Evolutionary conservation across 1,284 basidiomycete genomes (phyloP).

Genomic region (Ganoderma multipileum): DNA sequence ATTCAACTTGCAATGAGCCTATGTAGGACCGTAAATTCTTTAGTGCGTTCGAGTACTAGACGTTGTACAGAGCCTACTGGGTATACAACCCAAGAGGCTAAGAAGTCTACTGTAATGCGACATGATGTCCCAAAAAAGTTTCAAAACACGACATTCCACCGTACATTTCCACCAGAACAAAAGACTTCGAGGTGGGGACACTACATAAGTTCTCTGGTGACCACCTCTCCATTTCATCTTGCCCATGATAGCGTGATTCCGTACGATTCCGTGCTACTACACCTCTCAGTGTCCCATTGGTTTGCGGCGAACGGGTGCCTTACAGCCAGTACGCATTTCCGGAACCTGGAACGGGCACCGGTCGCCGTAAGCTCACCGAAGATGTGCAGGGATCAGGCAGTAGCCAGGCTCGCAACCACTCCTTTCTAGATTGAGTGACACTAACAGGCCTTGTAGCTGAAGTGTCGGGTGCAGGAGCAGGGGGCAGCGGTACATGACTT

Average conservation of each 20-base stretch:
- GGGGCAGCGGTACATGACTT: background rate
- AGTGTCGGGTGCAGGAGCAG: background rate
- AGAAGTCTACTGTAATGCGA: background rate
- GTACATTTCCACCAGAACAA: background rate
- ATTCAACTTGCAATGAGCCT: too few species aligned
- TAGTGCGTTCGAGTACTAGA: too few species aligned
- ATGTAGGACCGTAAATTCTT: too few species aligned
- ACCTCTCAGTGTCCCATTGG: background rate
- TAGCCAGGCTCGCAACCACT: background rate
- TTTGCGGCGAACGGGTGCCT: background rate
- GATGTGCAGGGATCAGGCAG: too few species aligned
- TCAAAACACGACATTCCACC: background rate
- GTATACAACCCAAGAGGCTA: too few species aligned
- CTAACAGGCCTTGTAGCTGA: background rate
- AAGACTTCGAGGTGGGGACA: too few species aligned
- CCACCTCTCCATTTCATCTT: background rate
- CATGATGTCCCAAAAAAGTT: background rate
- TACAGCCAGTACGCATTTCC: background rate
- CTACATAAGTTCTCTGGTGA: background rate
- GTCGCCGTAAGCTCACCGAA: background rate
- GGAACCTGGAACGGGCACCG: background rate
- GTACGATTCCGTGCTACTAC: background rate
- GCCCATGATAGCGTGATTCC: constrained; percentile 1
- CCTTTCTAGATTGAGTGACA: too few species aligned
- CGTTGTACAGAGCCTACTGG: too few species aligned